These are phyloP conservation scores for Paraglomus brasilianum DNA, from an alignment of 192 early-diverging fungal genomes.

Conservation along the genomic window DNA sequence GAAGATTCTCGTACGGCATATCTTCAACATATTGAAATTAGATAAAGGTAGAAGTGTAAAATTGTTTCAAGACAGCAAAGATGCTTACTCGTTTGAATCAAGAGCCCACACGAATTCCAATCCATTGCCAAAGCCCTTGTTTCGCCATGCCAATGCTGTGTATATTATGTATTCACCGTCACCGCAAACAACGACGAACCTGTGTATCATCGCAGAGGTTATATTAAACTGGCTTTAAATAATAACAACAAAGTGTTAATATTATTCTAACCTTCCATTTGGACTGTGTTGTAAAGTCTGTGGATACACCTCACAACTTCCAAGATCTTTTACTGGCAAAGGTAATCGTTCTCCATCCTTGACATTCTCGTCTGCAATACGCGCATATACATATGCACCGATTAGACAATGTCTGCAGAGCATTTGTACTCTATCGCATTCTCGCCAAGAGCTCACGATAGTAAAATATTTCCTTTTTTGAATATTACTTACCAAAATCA, in stretches of 20 bases:
- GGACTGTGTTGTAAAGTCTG: constrained; percentile 95
- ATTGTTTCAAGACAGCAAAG: neutral
- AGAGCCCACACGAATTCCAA: constrained; percentile 97
- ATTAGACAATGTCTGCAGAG: neutral
- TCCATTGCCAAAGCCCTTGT: constrained; percentile 96
- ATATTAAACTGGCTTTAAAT: too few species aligned
- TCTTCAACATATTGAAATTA: constrained; percentile 29
- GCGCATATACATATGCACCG: neutral
- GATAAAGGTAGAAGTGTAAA: neutral
- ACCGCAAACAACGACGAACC: constrained; percentile 97
- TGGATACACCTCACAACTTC: constrained; percentile 97
- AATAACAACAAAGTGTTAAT: neutral
- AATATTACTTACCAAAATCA: constrained; percentile 46
- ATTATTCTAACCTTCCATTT: constrained; percentile 61
- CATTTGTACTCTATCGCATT: too few species aligned
- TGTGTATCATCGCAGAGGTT: neutral
- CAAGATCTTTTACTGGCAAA: constrained; percentile 88
- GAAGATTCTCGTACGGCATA: constrained; percentile 96
- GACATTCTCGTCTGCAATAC: constrained; percentile 65
- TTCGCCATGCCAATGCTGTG: constrained; percentile 98
- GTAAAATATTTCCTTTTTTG: too few species aligned
- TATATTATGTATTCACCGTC: constrained; percentile 99
- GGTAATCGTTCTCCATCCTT: constrained; percentile 92
- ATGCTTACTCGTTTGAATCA: constrained; percentile 84
- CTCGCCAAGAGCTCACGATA: too few species aligned